A percentile compares a stretch with the other conserved stretches of the same genome.
These are phyloP conservation scores for Zea mays DNA, from an alignment of 176 grass and related monocot species.

Conservation along the genomic window DNA sequence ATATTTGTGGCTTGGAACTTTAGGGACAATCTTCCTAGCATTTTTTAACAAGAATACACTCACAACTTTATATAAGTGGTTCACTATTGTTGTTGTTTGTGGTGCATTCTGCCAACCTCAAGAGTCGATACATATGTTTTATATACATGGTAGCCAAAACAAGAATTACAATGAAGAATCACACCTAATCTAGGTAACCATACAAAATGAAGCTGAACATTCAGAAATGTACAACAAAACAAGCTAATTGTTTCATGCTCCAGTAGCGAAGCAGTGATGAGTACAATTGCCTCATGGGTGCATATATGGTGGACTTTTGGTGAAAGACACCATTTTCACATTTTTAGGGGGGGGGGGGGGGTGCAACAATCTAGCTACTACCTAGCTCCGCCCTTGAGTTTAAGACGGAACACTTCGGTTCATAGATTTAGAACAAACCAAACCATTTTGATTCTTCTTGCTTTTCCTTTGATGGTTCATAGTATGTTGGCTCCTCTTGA, in stretches of 20 bases:
- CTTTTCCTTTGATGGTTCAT: slow-evolving; percentile 40
- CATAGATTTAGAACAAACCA: slow-evolving; percentile 47
- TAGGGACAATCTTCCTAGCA: not conserved
- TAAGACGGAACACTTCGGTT: not conserved
- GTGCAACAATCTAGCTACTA: not conserved
- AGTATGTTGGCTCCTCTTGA: slow-evolving; percentile 35
- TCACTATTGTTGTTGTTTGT: slow-evolving; percentile 1
- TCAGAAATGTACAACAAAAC: slow-evolving; percentile 3
- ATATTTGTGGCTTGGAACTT: too few relatives aligned
- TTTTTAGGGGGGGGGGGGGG: not conserved
- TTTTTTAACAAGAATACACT: slow-evolving; percentile 2
- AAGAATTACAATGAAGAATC: slow-evolving; percentile 41
- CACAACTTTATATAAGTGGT: not conserved
- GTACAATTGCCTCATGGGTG: not conserved
- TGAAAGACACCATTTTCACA: not conserved
- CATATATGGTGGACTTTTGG: not conserved
- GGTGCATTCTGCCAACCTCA: not conserved
- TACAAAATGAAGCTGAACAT: slow-evolving; percentile 27
- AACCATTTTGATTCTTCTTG: slow-evolving; percentile 46
- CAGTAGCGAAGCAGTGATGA: not conserved
- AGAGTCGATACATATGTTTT: not conserved
- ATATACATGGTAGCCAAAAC: slow-evolving; percentile 34
- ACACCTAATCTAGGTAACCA: slow-evolving; percentile 14
- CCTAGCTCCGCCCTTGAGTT: not conserved
- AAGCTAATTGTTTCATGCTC: slow-evolving; percentile 10